Percentiles rank a stretch among this genome's conserved stretches.
These are phyloP conservation scores for Neospora caninum DNA, from an alignment of 169 alveolate species.

Conservation along the genomic window DNA sequence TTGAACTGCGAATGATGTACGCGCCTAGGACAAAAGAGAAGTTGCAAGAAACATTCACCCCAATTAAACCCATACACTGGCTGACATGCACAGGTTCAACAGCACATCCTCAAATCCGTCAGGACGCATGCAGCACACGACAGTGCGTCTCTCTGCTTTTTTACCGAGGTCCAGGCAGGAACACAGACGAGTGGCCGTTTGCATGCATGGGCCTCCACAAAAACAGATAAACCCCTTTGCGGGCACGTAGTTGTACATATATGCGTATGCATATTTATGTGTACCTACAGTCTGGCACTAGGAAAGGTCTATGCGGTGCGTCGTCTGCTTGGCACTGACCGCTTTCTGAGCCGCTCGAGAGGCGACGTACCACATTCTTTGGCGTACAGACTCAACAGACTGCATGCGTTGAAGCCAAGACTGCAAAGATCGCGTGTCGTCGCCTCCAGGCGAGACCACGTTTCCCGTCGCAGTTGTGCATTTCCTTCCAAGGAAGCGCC, in stretches of 20 bases:
- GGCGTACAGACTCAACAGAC: constrained; percentile 80
- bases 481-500: constrained; percentile 48
- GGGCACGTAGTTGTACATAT: neutral
- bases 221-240: too few relatives aligned
- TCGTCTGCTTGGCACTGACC: neutral
- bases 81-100: neutral
- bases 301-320: neutral
- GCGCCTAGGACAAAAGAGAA: constrained; percentile 14
- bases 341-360: too few relatives aligned
- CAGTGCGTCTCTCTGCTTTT: neutral
- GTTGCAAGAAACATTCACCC: neutral
- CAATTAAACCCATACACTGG: neutral
- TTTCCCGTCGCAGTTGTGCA: constrained; percentile 48
- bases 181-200: too few relatives aligned
- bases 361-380: constrained; percentile 73
- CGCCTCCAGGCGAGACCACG: constrained; percentile 56
- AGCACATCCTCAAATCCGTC: neutral
- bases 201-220: too few relatives aligned
- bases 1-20: constrained; percentile 50
- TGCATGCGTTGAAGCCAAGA: constrained; percentile 62
- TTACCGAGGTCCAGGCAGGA: too few relatives aligned
- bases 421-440: constrained; percentile 58
- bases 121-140: neutral
- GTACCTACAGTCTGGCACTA: too few relatives aligned
- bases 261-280: neutral